A percentile compares a stretch with the other conserved stretches of the same genome.
These are phyloP conservation scores for Fusarium subtropicale DNA, from an alignment of 2,329 filamentous ascomycete genomes.

Conservation along the genomic window DNA sequence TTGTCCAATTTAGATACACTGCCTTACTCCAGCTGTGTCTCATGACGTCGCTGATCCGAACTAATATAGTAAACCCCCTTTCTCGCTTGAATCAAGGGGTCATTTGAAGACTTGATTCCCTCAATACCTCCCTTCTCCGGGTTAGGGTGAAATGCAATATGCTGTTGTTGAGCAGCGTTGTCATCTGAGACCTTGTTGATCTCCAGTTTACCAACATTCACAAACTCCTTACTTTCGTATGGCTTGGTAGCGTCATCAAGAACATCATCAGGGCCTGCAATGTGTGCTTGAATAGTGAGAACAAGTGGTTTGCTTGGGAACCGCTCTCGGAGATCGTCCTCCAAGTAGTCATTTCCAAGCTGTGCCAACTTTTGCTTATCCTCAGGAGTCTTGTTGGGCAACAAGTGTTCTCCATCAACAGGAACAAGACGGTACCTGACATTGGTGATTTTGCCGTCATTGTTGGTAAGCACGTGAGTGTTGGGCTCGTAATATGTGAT, in stretches of 20 bases:
- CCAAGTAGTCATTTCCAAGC: constrained; percentile 17
- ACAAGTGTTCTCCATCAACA: constrained; percentile 13
- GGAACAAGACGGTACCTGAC: constrained; percentile 25
- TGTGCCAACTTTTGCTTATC: background rate
- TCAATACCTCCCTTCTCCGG: constrained; percentile 21
- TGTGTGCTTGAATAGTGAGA: constrained; percentile 24
- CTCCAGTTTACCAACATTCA: constrained; percentile 11
- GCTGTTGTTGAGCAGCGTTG: constrained; percentile 6
- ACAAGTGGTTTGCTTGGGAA: constrained; percentile 30
- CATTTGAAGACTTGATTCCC: constrained; percentile 9
- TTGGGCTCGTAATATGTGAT: constrained; percentile 35
- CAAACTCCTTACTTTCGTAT: background rate
- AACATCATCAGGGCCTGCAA: constrained; percentile 8
- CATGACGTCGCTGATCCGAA: constrained; percentile 8
- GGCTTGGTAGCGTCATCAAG: constrained; percentile 21
- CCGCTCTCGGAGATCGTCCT: constrained; percentile 13
- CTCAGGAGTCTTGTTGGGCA: background rate
- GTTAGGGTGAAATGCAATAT: constrained; percentile 15
- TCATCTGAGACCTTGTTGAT: constrained; percentile 27
- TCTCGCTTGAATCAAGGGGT: constrained; percentile 14
- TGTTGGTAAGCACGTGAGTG: constrained; percentile 26
- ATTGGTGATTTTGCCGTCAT: constrained; percentile 12
- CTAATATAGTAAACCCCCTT: constrained; percentile 29
- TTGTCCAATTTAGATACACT: background rate
- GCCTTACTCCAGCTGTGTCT: constrained; percentile 18